These are phyloP conservation scores for Thymus mandschuricus DNA, from an alignment of 257 asterid species.

Conservation along the genomic window DNA sequence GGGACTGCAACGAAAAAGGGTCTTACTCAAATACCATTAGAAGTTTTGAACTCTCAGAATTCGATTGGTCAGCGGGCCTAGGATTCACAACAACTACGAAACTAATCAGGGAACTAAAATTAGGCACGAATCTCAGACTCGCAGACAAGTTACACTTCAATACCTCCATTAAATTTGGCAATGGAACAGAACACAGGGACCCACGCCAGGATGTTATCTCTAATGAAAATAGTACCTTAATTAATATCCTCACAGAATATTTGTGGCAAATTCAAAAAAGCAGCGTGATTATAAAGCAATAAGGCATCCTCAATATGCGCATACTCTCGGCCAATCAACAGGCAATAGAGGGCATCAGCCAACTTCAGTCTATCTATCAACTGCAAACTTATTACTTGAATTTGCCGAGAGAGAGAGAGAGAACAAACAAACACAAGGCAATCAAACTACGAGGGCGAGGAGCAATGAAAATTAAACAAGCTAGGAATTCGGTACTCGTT, in stretches of 20 bases:
- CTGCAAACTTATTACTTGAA: not conserved
- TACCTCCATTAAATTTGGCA: constrained; percentile 9
- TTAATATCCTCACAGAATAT: not conserved
- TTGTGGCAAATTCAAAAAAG: too few species aligned
- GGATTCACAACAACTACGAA: not conserved
- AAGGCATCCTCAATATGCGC: constrained; percentile 1
- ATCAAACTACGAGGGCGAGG: not conserved
- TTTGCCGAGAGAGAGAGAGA: not conserved
- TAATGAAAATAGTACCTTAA: constrained; percentile 7
- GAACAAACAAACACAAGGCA: not conserved
- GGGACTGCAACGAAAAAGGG: not conserved
- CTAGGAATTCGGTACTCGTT: not conserved
- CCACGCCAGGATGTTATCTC: not conserved
- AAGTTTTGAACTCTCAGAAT: not conserved
- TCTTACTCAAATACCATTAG: not conserved
- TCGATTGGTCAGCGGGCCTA: not conserved
- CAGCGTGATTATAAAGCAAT: not conserved
- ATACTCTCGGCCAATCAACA: not conserved
- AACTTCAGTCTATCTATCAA: not conserved
- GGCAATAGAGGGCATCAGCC: not conserved
- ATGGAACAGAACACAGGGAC: not conserved
- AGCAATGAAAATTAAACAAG: not conserved
- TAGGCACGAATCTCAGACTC: not conserved
- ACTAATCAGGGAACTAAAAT: constrained; percentile 19
- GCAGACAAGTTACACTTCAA: constrained; percentile 2